Conservation (phyloP, 2,329 filamentous ascomycete species). For the Diaporthe velutina region DNA sequence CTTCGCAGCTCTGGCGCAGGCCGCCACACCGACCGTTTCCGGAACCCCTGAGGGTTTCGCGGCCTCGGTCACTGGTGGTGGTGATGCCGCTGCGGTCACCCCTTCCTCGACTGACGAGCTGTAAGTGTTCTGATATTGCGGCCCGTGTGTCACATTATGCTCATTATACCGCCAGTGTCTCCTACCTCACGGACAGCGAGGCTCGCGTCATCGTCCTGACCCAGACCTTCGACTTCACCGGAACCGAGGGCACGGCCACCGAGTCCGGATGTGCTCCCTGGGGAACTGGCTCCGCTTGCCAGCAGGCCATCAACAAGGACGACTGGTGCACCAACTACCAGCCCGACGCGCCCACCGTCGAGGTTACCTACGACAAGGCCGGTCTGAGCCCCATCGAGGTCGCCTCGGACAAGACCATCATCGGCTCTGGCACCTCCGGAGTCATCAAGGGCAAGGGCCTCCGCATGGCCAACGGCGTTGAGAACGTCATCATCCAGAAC, state of each 20-base stretch:
- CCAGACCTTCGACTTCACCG: slow-evolving; percentile 68
- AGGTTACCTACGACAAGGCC: slow-evolving; percentile 63
- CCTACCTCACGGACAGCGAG: slow-evolving; percentile 66
- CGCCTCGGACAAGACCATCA: slow-evolving; percentile 68
- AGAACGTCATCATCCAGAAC: slow-evolving; percentile 73
- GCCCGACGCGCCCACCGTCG: slow-evolving; percentile 58
- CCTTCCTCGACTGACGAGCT: slow-evolving; percentile 68
- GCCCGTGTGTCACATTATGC: background rate
- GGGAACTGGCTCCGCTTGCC: slow-evolving; percentile 66
- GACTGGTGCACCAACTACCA: slow-evolving; percentile 72
- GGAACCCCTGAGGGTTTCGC: slow-evolving; percentile 57
- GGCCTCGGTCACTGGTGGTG: slow-evolving; percentile 71
- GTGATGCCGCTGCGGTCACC: slow-evolving; percentile 64
- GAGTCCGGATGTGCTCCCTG: slow-evolving; percentile 69
- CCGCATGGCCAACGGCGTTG: slow-evolving; percentile 58
- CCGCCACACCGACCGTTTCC: slow-evolving; percentile 47
- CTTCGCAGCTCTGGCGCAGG: slow-evolving; percentile 43
- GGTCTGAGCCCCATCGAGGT: slow-evolving; percentile 64
- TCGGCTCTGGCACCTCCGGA: slow-evolving; percentile 65
- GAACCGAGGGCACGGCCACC: slow-evolving; percentile 65
- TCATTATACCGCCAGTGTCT: slow-evolving; percentile 49
- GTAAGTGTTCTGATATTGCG: background rate
- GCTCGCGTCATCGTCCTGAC: slow-evolving; percentile 70
- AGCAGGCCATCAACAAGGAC: slow-evolving; percentile 71
- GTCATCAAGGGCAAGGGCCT: slow-evolving; percentile 71